phyloP scores from a whole-genome alignment of 2,329 filamentous ascomycete genomes.

The Ascochyta rabiei region DNA sequence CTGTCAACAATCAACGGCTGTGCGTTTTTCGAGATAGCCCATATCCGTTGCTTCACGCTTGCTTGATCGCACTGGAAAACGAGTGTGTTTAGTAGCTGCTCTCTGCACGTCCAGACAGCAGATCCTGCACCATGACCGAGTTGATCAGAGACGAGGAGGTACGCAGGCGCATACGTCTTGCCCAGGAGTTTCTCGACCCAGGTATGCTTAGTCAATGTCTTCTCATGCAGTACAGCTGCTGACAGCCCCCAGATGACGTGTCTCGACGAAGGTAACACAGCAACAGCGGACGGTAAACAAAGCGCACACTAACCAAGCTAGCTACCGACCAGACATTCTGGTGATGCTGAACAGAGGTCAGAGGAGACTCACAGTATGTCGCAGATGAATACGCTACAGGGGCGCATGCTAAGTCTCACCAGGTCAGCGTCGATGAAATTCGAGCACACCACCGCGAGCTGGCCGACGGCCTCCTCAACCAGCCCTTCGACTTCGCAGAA shows the following conservation, averaged over 20 bases:
- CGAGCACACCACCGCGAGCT: conserved; percentile 84
- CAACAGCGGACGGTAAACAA: conserved; percentile 1
- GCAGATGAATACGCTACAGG: conserved; percentile 25
- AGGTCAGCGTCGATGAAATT: conserved; percentile 78
- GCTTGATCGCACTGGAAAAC: not conserved
- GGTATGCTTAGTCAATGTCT: conserved; percentile 61
- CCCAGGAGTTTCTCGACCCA: conserved; percentile 93
- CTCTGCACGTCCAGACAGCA: not conserved
- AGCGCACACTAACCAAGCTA: conserved; percentile 53
- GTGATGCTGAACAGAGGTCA: conserved; percentile 69
- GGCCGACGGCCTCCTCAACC: conserved; percentile 77
- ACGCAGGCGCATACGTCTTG: conserved; percentile 81
- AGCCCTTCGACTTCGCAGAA: conserved; percentile 85
- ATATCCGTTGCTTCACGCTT: conserved; percentile 1
- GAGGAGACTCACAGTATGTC: conserved; percentile 58
- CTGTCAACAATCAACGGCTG: conserved; percentile 20
- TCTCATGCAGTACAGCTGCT: conserved; percentile 17
- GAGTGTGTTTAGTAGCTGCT: not conserved
- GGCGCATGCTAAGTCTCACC: conserved; percentile 5
- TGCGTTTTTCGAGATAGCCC: conserved; percentile 18
- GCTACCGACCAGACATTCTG: conserved; percentile 89
- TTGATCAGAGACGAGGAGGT: conserved; percentile 79
- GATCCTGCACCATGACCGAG: conserved; percentile 34
- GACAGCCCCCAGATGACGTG: conserved; percentile 57
- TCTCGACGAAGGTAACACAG: conserved; percentile 55